phyloP scores from a whole-genome alignment of 352 stramenopile species.

The Peronosclerospora sorghi region DNA sequence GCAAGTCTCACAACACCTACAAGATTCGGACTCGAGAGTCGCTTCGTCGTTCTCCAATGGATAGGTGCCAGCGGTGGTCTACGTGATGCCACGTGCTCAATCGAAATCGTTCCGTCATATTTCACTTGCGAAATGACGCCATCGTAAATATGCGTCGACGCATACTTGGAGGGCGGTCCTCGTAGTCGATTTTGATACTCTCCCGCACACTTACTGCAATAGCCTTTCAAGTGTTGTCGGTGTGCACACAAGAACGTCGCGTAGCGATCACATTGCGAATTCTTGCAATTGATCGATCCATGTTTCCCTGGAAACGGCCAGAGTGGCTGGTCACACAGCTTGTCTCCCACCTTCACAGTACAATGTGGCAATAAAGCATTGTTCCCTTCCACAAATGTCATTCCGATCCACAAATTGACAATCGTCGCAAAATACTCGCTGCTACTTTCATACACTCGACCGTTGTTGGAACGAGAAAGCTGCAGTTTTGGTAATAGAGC shows the following conservation, averaged over 20 bases:
- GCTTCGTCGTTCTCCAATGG: conserved; percentile 76
- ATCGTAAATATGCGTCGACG: conserved; percentile 81
- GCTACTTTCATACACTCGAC: conserved; percentile 53
- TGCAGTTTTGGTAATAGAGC: conserved; percentile 60
- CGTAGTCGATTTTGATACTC: conserved; percentile 40
- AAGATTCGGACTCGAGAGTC: conserved; percentile 68
- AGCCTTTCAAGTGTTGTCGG: conserved; percentile 35
- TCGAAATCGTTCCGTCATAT: conserved; percentile 50
- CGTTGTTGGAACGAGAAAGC: conserved; percentile 18
- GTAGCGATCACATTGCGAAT: conserved; percentile 30
- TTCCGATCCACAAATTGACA: conserved; percentile 70
- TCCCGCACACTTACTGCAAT: conserved; percentile 47
- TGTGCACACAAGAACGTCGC: conserved; percentile 59
- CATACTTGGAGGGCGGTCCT: conserved; percentile 37
- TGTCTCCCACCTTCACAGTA: conserved; percentile 34
- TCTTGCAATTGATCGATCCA: conserved; percentile 27
- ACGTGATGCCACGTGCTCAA: conserved; percentile 47
- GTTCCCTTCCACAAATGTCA: conserved; percentile 84
- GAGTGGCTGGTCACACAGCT: conserved; percentile 54
- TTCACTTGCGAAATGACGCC: conserved; percentile 33
- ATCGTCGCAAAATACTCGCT: conserved; percentile 74
- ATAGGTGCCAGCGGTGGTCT: conserved; percentile 44
- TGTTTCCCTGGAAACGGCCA: conserved; percentile 37
- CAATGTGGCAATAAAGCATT: conserved; percentile 73
- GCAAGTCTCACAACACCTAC: conserved; percentile 64